Evolutionary conservation across 1,139 yeast species (phyloP).

Genomic region (Magnusiomyces starmeri): DNA sequence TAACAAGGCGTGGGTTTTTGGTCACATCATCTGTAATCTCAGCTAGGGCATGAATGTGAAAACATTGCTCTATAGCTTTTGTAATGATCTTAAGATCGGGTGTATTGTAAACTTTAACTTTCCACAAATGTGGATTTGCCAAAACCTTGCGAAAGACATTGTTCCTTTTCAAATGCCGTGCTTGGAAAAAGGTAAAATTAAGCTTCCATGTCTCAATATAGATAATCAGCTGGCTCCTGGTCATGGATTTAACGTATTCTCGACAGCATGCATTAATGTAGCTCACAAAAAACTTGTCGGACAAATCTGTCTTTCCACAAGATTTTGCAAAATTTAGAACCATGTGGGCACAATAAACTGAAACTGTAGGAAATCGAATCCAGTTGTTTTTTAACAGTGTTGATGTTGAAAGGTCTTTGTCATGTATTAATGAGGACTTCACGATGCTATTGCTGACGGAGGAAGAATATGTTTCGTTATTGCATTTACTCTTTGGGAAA

Average conservation of each 20-base stretch:
- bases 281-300: neutral
- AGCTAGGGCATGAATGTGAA: neutral
- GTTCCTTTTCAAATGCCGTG: neutral
- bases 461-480: no score
- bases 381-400: no score
- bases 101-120: neutral
- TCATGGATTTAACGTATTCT: neutral
- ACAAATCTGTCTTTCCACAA: neutral
- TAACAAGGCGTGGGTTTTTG: neutral
- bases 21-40: neutral
- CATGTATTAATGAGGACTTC: no score
- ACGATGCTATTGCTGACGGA: no score
- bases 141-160: neutral
- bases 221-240: neutral
- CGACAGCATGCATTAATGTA: slow-evolving; percentile 2
- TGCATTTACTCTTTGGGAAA: no score
- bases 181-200: neutral
- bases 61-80: neutral
- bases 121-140: neutral
- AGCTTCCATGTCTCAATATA: neutral
- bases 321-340: neutral
- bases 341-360: neutral
- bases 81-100: neutral
- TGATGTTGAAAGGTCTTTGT: no score
- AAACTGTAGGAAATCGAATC: neutral